Conservation (phyloP, 169 alveolate species). For the Neospora caninum region DNA sequence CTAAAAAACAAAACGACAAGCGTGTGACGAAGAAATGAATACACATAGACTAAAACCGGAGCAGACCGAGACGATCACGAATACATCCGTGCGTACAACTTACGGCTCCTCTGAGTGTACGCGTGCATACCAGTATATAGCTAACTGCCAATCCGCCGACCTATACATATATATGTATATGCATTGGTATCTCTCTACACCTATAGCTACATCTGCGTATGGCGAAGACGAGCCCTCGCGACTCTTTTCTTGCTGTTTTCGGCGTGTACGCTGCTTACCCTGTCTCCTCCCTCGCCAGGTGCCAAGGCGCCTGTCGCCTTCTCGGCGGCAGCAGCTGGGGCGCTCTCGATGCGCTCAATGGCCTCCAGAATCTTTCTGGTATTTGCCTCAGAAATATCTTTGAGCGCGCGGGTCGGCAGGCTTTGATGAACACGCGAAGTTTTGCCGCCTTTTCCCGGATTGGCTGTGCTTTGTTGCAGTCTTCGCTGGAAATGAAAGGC, state of each 20-base stretch:
- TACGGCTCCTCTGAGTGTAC: not conserved
- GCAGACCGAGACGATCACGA: too few species aligned
- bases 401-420: not conserved
- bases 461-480: constrained; percentile 11
- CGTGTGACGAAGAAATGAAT: not conserved
- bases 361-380: constrained; percentile 2
- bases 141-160: not conserved
- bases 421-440: not conserved
- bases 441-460: not conserved
- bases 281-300: not conserved
- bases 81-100: too few species aligned
- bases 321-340: constrained; percentile 18
- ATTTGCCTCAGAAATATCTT: not conserved
- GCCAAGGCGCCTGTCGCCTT: constrained; percentile 4
- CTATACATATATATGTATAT: not conserved
- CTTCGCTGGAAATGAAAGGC: constrained; percentile 66
- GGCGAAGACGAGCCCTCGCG: not conserved
- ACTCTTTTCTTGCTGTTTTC: not conserved
- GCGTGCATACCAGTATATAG: not conserved
- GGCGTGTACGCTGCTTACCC: not conserved
- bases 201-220: not conserved
- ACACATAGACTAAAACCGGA: not conserved
- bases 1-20: not conserved
- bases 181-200: not conserved
- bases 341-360: not conserved